Percentiles rank a stretch among this genome's conserved stretches.
Conservation (phyloP, 2,329 filamentous ascomycete genomes). For the Fusarium armeniacum region DNA sequence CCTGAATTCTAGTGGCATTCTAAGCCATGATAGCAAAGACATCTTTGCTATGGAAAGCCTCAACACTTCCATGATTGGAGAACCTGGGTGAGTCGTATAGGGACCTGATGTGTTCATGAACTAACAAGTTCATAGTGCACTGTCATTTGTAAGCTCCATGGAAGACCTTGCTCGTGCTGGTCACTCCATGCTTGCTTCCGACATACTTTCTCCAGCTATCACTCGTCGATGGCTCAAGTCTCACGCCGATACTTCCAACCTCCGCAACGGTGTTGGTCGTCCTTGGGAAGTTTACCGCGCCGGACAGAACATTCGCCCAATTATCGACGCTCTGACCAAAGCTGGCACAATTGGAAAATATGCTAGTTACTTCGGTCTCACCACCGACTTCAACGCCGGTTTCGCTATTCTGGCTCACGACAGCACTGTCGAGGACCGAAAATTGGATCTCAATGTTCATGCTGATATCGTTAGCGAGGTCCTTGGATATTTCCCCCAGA, state of each 20-base stretch:
- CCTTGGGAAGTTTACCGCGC: constrained; percentile 55
- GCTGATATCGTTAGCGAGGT: constrained; percentile 52
- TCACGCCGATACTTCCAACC: constrained; percentile 51
- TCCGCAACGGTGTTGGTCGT: constrained; percentile 53
- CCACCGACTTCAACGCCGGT: constrained; percentile 43
- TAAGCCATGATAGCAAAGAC: not conserved
- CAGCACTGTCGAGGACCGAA: constrained; percentile 31
- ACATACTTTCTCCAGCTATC: constrained; percentile 35
- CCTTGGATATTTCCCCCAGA: constrained; percentile 17
- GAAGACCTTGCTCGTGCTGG: constrained; percentile 41
- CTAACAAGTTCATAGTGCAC: constrained; percentile 16
- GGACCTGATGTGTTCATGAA: accelerated
- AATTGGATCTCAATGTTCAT: constrained; percentile 54
- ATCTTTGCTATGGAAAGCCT: constrained; percentile 30
- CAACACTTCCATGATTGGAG: constrained; percentile 22
- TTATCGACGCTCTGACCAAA: constrained; percentile 51
- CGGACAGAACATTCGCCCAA: constrained; percentile 39
- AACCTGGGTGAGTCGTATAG: constrained; percentile 24
- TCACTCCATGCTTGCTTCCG: constrained; percentile 40
- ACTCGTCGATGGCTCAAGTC: constrained; percentile 54
- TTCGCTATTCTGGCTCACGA: constrained; percentile 55
- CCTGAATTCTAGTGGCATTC: constrained; percentile 27
- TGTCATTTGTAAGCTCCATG: constrained; percentile 40
- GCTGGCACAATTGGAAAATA: constrained; percentile 50
- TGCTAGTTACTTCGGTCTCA: constrained; percentile 46